Base-by-base conservation (phyloP, 805 yeast species). In the Nakazawaea wickerhamii region DNA sequence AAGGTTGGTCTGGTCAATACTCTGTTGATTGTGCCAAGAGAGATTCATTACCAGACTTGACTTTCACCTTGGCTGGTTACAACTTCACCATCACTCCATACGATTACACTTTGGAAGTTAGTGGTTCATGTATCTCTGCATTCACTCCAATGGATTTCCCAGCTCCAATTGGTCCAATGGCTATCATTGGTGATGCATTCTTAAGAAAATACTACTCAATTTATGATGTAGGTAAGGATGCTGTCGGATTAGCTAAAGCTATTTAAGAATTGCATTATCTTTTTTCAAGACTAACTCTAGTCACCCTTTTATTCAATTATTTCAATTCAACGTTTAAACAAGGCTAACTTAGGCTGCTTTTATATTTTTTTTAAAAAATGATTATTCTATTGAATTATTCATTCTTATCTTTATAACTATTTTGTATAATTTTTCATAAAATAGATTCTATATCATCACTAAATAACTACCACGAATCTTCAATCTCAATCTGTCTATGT, bases 101-200 rank as follows among this genome's bases (percentile, higher is more conserved):
- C 59, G 99, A 93, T 63, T 93, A 93, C 75, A 87, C 91, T 46
- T 75, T 93, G 65, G 98, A 93, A 66, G 85, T 88, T 31, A 79
- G 93, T 46, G 99, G 98, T 33, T 79, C 95, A 34, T 93, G 99
- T 75, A 84, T 91, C 57, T 90, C 97, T 46, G 95, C 95, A 6
- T 86, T 93, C 73, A 89, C 95, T 31, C 95, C 96, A 55, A 79
- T 93, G 91, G 99, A 93, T 62, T 79, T 93, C 80, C 98, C 98
- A 41, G 87, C 81, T 57, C 97, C 97, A 49, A 83, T 91, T 57
- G 98, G 98, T 47, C 97, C 96, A 53, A 67, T 93, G 67, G 95
- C 97, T 45, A 91, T 93, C 57, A 70, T 93, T 54, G 99, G 99
- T 61, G 99, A 93, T 61, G 91, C 98, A 13, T 93, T 93, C 83